Evolutionary conservation across 2,329 filamentous ascomycete species (phyloP).

Genomic region (Tolypocladium sp.): DNA sequence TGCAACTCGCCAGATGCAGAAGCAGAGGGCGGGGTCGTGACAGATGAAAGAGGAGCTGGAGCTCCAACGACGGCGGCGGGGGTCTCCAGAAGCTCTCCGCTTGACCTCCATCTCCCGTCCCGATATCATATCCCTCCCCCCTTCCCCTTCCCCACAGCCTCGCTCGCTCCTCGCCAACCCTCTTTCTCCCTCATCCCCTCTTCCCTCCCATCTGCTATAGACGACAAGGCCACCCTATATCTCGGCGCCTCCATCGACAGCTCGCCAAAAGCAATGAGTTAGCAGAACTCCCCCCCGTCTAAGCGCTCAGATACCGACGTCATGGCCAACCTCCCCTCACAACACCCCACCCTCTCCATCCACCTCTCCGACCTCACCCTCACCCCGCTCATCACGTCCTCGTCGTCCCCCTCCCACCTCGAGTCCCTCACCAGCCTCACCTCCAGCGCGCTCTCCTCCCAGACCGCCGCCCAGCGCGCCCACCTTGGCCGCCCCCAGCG

Average conservation of each 20-base stretch:
- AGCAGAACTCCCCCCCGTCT: not conserved
- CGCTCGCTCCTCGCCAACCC: not conserved
- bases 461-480: slow-evolving; percentile 42
- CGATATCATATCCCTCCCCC: not conserved
- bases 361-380: slow-evolving; percentile 49
- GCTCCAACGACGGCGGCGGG: not conserved
- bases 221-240: not conserved
- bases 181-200: not conserved
- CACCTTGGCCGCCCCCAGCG: slow-evolving; percentile 44
- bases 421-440: slow-evolving; percentile 44
- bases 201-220: not conserved
- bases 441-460: slow-evolving; percentile 41
- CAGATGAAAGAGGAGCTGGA: not conserved
- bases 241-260: not conserved
- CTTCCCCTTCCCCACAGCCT: not conserved
- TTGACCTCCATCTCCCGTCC: not conserved
- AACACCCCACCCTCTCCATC: slow-evolving; percentile 42
- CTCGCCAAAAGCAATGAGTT: not conserved
- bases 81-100: not conserved
- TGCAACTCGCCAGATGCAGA: slow-evolving; percentile 2
- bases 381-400: slow-evolving; percentile 48
- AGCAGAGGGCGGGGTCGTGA: slow-evolving; percentile 1
- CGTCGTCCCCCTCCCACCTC: slow-evolving; percentile 31
- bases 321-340: slow-evolving; percentile 31
- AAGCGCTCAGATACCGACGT: slow-evolving; percentile 6